Evolutionary conservation across 371 early-diverging fungal genomes (phyloP).

Genomic region (Rhizopus arrhizus): DNA sequence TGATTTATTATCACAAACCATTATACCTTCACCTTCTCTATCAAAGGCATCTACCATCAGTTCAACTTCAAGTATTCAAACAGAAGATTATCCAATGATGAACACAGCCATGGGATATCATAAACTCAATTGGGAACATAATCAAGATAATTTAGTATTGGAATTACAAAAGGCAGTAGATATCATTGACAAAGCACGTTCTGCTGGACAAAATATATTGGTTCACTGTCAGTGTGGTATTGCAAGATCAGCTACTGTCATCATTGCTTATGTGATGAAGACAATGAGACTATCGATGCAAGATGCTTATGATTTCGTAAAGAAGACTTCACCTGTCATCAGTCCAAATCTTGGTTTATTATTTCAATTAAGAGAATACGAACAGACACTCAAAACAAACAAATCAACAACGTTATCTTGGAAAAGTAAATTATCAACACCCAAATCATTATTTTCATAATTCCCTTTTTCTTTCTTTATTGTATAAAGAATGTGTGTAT

Average conservation of each 20-base stretch:
- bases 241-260: conserved; percentile 83
- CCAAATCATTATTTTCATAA: too few relatives aligned
- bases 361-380: conserved; percentile 80
- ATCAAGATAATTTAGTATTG: conserved; percentile 65
- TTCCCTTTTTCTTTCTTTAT: too few relatives aligned
- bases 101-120: conserved; percentile 35
- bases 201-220: conserved; percentile 62
- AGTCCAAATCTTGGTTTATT: conserved; percentile 82
- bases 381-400: conserved; percentile 23
- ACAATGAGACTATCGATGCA: conserved; percentile 57
- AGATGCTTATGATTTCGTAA: conserved; percentile 83
- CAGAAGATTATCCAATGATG: not conserved
- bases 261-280: conserved; percentile 89
- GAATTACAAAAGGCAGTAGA: conserved; percentile 70
- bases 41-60: conserved; percentile 40
- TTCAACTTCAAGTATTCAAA: conserved; percentile 28
- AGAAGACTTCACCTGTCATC: conserved; percentile 67
- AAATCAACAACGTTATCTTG: too few relatives aligned
- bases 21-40: conserved; percentile 36
- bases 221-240: conserved; percentile 92
- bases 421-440: too few relatives aligned
- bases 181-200: conserved; percentile 70
- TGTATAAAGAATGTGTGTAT: too few relatives aligned
- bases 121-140: conserved; percentile 80
- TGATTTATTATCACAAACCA: not conserved